Conservation (phyloP, 1,284 basidiomycete species). For the Apiotrichum brassicae region DNA sequence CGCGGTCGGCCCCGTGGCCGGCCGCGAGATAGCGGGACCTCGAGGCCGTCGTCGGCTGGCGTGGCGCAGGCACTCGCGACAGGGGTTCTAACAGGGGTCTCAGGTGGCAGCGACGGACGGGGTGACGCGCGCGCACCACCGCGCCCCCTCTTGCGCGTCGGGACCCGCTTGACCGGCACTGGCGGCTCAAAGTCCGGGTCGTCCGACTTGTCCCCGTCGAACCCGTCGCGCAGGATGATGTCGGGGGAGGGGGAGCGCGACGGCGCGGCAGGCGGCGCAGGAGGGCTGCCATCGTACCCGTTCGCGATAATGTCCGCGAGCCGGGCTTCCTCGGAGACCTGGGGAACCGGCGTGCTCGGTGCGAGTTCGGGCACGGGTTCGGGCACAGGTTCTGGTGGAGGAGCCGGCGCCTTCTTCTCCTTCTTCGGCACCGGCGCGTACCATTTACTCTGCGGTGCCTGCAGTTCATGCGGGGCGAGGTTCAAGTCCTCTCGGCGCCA, state of each 20-base stretch:
- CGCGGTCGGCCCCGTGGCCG: too few species aligned
- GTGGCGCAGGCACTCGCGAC: too few species aligned
- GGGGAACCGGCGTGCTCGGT: too few species aligned
- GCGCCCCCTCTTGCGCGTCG: background rate
- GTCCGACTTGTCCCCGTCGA: conserved; percentile 16
- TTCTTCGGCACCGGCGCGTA: conserved; percentile 10
- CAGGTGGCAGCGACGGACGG: too few species aligned
- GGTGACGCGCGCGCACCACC: too few species aligned
- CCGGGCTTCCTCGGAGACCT: background rate
- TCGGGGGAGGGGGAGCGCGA: conserved; percentile 15
- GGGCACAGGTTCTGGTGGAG: too few species aligned
- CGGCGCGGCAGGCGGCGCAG: background rate
- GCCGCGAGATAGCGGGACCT: too few species aligned
- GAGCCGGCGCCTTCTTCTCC: background rate
- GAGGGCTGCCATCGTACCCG: background rate
- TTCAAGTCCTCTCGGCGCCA: conserved; percentile 34
- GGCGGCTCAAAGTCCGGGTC: conserved; percentile 22
- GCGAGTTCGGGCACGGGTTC: too few species aligned
- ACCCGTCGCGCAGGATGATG: conserved; percentile 18
- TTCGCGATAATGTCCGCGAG: background rate
- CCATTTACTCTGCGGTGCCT: conserved; percentile 21
- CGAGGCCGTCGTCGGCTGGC: too few species aligned
- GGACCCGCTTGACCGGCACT: background rate
- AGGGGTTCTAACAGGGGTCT: too few species aligned
- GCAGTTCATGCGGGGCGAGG: conserved; percentile 22